These are phyloP conservation scores for Fusarium burgessii DNA, from an alignment of 2,329 filamentous ascomycete species.

Conservation along the genomic window DNA sequence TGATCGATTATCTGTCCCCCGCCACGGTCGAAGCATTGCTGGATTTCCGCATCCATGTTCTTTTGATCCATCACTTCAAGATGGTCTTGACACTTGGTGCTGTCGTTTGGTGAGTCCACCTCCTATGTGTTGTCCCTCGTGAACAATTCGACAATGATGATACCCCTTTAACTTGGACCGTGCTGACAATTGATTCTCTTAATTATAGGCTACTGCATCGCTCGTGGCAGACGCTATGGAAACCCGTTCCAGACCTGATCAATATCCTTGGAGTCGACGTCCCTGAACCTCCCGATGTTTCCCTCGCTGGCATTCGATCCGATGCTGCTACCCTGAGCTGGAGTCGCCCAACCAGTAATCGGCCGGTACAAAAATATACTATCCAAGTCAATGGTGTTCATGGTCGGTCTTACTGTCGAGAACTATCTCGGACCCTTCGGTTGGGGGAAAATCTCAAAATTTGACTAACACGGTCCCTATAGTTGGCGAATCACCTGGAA, in stretches of 20 bases:
- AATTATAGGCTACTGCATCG: slow-evolving; percentile 80
- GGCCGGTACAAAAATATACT: slow-evolving; percentile 84
- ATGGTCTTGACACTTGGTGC: slow-evolving; percentile 68
- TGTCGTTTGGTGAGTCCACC: slow-evolving; percentile 62
- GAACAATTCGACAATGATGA: background rate
- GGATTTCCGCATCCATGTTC: slow-evolving; percentile 59
- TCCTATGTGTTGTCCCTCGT: slow-evolving; percentile 5
- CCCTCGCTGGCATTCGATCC: slow-evolving; percentile 87
- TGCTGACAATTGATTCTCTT: slow-evolving; percentile 27
- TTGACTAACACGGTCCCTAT: slow-evolving; percentile 31
- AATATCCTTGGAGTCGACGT: slow-evolving; percentile 94
- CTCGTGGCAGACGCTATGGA: slow-evolving; percentile 88
- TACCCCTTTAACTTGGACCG: background rate
- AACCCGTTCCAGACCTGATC: slow-evolving; percentile 90
- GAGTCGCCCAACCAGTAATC: slow-evolving; percentile 76
- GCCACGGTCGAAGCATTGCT: slow-evolving; percentile 51
- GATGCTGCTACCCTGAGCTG: slow-evolving; percentile 92
- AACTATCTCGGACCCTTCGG: background rate
- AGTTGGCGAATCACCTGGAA: slow-evolving; percentile 82
- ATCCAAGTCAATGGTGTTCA: slow-evolving; percentile 95
- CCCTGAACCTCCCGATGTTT: slow-evolving; percentile 88
- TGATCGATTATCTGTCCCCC: slow-evolving; percentile 48
- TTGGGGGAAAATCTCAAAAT: background rate
- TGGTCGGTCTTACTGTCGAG: slow-evolving; percentile 65
- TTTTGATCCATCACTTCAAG: slow-evolving; percentile 63